Percentiles rank a stretch among this genome's conserved stretches.
phyloP scores from a whole-genome alignment of 208 protist species.

The Naegleria lovaniensis region DNA sequence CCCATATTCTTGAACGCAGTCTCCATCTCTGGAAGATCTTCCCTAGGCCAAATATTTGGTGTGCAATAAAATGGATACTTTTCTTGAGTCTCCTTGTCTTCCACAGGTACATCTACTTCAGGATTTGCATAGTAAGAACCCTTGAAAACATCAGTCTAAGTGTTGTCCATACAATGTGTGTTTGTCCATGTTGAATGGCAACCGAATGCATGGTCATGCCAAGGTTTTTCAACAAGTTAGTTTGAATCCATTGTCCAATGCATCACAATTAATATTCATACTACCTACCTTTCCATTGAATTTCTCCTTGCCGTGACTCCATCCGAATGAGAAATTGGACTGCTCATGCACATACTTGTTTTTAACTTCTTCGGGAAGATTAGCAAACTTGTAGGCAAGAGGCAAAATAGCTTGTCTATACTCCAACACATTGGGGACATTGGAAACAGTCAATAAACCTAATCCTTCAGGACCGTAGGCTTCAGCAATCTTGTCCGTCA shows the following conservation, averaged over 20 bases:
- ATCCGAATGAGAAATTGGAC: constrained; percentile 38
- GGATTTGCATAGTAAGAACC: constrained; percentile 59
- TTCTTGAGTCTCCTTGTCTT: constrained; percentile 45
- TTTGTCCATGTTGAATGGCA: too few species aligned
- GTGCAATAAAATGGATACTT: constrained; percentile 41
- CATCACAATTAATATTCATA: neutral
- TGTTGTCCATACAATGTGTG: too few species aligned
- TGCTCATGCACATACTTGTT: constrained; percentile 19
- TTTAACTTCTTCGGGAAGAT: constrained; percentile 6
- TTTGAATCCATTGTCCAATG: too few species aligned
- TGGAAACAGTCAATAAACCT: constrained; percentile 33
- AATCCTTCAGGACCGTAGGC: constrained; percentile 36
- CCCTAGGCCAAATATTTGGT: constrained; percentile 55
- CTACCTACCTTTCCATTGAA: constrained; percentile 22
- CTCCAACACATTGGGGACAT: constrained; percentile 27
- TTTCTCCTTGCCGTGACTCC: constrained; percentile 39
- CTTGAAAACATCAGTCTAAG: constrained; percentile 44
- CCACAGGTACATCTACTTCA: constrained; percentile 46
- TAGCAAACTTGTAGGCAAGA: constrained; percentile 28
- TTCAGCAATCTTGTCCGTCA: constrained; percentile 4
- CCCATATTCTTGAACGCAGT: constrained; percentile 52
- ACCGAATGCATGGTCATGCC: too few species aligned
- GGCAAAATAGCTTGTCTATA: constrained; percentile 16
- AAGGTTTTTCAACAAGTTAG: too few species aligned
- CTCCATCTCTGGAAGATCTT: constrained; percentile 49